Evolutionary conservation across 345 rosid genomes (phyloP), one percentile per base, ranked within the genome.

Genomic region (Hevea brasiliensis): DNA sequence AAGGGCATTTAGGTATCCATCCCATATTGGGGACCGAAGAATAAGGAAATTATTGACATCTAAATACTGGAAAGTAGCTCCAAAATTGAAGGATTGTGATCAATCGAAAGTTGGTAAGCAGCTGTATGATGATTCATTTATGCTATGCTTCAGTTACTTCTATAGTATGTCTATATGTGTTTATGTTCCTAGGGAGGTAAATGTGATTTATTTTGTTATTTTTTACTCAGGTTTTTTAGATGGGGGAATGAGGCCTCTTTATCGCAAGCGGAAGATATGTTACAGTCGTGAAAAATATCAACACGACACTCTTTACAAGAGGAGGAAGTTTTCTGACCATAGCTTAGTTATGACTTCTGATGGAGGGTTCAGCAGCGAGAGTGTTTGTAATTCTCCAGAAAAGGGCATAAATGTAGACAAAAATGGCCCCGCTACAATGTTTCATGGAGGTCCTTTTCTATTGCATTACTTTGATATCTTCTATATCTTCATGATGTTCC

Each of bases 331-430:
- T 79, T 71, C 88, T 67, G 83, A 82, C 64, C 79, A 71, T 79
- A 82, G 89, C 68, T 82, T 85, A 55, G 69, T 82, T 3, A 75
- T 86, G 68, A 89, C 83, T 72, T 88, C 89, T 64, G 97, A 90
- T 79, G 92, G 95, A 66, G 88, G 87, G 27, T 80, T 90, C 51
- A 95, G 97, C 81, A 74, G 98, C 68, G 96, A 87, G 81, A 95
- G 96, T 80, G 94, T 86, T 81, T 84, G 92, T n/a, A 89, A 84
- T 80, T 87, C 93, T 66, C 92, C 90, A 37, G 83, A 73, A 72
- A 89, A 85, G 78, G 66, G 74, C 77, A 78, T 53, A 66, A 71
- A 59, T 61, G 73, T 75, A 32, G 80, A 74, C 44, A 84, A 84
- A 77, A 82, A 77, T 70, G 56, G 70, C 24, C 47, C 84, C n/a